A percentile compares a stretch with the other conserved stretches of the same genome.
Conservation (phyloP, 139 green algal species). For the Tetradesmus obliquus region DNA sequence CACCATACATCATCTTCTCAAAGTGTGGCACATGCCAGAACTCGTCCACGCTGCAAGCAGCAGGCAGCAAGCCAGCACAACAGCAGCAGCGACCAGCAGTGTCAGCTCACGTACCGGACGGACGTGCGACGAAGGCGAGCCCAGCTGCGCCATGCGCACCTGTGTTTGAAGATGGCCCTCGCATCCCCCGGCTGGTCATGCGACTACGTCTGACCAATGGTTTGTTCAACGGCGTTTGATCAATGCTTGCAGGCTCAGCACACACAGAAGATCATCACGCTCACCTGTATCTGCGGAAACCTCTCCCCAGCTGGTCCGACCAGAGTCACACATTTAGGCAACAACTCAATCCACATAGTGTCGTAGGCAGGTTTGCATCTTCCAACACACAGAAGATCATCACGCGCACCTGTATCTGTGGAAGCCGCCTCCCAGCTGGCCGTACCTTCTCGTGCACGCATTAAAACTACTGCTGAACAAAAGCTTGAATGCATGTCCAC, state of each 20-base stretch:
- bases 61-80: background rate
- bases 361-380: too few relatives aligned
- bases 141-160: too few relatives aligned
- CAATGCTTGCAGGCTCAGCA: too few relatives aligned
- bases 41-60: conserved; percentile 71
- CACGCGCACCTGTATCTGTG: conserved; percentile 80
- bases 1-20: conserved; percentile 76
- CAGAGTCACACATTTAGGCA: too few relatives aligned
- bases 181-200: too few relatives aligned
- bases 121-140: too few relatives aligned
- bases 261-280: conserved; percentile 79
- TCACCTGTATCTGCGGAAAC: conserved; percentile 79
- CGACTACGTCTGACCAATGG: too few relatives aligned
- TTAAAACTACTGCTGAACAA: background rate
- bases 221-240: too few relatives aligned
- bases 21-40: conserved; percentile 91
- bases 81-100: background rate
- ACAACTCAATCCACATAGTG: too few relatives aligned
- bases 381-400: background rate
- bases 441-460: conserved; percentile 49
- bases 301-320: conserved; percentile 87
- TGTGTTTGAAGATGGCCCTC: too few relatives aligned
- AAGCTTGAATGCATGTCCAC: background rate
- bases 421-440: conserved; percentile 93
- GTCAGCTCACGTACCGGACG: too few relatives aligned